A percentile compares a stretch with the other conserved stretches of the same genome.
Evolutionary conservation across 1,284 basidiomycete genomes (phyloP).

Genomic region (Ustilago xerochloae): DNA sequence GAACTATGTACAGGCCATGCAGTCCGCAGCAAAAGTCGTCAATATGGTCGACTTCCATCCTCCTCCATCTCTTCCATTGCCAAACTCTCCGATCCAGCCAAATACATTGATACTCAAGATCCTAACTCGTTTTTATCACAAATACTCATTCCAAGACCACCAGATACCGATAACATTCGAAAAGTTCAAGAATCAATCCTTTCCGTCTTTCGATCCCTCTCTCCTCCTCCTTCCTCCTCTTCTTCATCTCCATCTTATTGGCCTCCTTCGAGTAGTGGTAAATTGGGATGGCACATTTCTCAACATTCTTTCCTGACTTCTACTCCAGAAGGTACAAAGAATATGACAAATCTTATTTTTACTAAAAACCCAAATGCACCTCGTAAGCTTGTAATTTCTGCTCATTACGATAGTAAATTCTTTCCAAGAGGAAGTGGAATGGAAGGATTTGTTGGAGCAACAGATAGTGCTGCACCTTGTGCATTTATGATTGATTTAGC

Average conservation of each 20-base stretch:
- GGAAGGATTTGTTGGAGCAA: conserved; percentile 90
- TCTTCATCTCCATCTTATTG: conserved; percentile 19
- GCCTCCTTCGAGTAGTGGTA: conserved; percentile 8
- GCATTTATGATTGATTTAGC: conserved; percentile 74
- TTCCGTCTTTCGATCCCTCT: conserved; percentile 35
- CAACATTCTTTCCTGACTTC: conserved; percentile 45
- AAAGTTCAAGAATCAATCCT: conserved; percentile 51
- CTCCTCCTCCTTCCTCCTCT: neutral
- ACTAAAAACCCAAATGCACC: conserved; percentile 88
- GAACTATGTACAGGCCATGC: conserved; percentile 19
- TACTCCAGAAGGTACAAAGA: conserved; percentile 84
- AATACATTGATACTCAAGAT: conserved; percentile 38
- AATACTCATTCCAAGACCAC: conserved; percentile 64
- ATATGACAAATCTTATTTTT: conserved; percentile 91
- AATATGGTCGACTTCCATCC: conserved; percentile 20
- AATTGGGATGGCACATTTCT: conserved; percentile 60
- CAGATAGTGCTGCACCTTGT: conserved; percentile 95
- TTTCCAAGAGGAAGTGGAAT: conserved; percentile 77
- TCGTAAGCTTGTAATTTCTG: conserved; percentile 84
- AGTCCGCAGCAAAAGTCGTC: conserved; percentile 18
- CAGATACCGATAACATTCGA: conserved; percentile 57
- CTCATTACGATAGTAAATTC: conserved; percentile 96
- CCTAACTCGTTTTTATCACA: conserved; percentile 56
- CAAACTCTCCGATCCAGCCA: conserved; percentile 39
- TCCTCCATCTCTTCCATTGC: conserved; percentile 15